Evolutionary conservation across 2,329 filamentous ascomycete genomes (phyloP), one percentile per base, ranked within the genome.

Genomic region (Ceratocystis harringtonii): DNA sequence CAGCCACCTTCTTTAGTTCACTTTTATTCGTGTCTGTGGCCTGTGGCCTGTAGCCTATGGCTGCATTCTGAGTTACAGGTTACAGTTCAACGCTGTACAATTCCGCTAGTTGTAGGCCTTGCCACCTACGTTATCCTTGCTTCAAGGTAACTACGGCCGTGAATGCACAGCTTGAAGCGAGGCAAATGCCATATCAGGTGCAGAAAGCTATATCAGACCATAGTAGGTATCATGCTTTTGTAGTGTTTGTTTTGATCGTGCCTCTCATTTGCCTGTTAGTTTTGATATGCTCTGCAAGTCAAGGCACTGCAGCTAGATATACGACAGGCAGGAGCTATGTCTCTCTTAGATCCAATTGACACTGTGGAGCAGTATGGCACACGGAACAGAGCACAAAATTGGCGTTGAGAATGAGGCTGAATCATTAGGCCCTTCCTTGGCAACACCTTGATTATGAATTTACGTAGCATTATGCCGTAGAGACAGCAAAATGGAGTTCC

Each of bases 1-100:
- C 66, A 65, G 41, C 66, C 66, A 63, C 62, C 36, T 41, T 65
- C 60, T 63, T 62, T 67, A 32, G 52, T 30, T 62, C 41, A 32
- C 44, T 62, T 48, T 62, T 63, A 63, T 67, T 32, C 30, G 41
- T 4, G 36, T 41, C 36, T 41, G 36, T 15, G 36, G 36, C 36
- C 36, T 41, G 36, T 15, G 36, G 36, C 36, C 36, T 36, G 32
- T 41, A 28, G 64, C 32, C 32, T 61, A 32, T 25, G 60, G 60
- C 32, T 28, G 55, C 22, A 3, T n/a, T 3, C 55, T 58, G 55
- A n/a, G 52, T 5, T 25, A 32, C 3, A n/a, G 12, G 15, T 8
- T 19, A 19, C 17, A 36, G 61, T 36, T 22, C 6, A 50, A 17
- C 19, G 10, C 25, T 32, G 25, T 25, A 32, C 60, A 36, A 15